These are phyloP conservation scores for Pisolithus sp. DNA, from an alignment of 768 basidiomycete genomes.

Conservation along the genomic window DNA sequence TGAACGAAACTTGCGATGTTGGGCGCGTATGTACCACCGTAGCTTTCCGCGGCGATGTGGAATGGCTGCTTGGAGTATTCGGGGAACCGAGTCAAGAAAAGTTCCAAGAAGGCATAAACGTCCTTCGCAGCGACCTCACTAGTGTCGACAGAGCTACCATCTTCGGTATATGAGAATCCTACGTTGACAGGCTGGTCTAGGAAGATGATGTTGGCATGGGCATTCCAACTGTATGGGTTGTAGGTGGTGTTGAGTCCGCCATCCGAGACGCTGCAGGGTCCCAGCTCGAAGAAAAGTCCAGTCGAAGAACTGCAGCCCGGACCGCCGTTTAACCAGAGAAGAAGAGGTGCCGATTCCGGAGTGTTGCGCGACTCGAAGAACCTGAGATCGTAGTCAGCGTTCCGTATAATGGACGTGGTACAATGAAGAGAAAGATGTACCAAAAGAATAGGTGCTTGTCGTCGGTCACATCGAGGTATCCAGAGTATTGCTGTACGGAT, in stretches of 20 bases:
- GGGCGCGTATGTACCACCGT: slow-evolving; percentile 75
- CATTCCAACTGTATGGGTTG: slow-evolving; percentile 87
- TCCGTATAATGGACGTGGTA: not conserved
- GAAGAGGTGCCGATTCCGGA: slow-evolving; percentile 72
- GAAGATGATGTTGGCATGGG: slow-evolving; percentile 54
- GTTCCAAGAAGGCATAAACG: slow-evolving; percentile 77
- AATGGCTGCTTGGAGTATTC: slow-evolving; percentile 65
- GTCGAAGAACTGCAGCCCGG: slow-evolving; percentile 70
- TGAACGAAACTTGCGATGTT: slow-evolving; percentile 81
- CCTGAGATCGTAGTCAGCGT: slow-evolving; percentile 34
- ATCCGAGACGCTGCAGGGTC: slow-evolving; percentile 73
- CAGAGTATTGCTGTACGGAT: slow-evolving; percentile 67
- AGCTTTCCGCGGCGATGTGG: slow-evolving; percentile 79
- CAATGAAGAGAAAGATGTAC: slow-evolving; percentile 31
- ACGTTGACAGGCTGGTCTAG: slow-evolving; percentile 80
- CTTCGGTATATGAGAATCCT: slow-evolving; percentile 81
- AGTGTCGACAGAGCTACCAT: slow-evolving; percentile 67
- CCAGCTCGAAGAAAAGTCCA: slow-evolving; percentile 88
- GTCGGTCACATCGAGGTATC: slow-evolving; percentile 76
- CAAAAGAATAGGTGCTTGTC: slow-evolving; percentile 87
- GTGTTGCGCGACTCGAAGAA: slow-evolving; percentile 81
- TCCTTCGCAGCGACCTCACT: slow-evolving; percentile 86
- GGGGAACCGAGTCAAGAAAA: slow-evolving; percentile 73
- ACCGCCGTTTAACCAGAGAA: slow-evolving; percentile 88
- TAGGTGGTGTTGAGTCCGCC: slow-evolving; percentile 60